phyloP scores from a whole-genome alignment of 108 stramenopile genomes.

The Asterionellopsis glacialis region DNA sequence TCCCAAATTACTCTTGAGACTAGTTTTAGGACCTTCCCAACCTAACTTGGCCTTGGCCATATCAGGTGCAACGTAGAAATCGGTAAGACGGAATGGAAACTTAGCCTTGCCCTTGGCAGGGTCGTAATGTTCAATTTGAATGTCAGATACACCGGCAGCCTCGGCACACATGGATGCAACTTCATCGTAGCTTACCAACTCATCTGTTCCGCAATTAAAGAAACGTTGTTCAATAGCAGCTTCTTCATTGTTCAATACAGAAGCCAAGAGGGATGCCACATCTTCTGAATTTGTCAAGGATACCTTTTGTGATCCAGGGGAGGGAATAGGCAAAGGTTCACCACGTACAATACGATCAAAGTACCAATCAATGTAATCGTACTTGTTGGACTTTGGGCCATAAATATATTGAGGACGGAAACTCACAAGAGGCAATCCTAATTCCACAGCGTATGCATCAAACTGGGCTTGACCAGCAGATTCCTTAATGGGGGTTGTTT shows the following conservation, averaged over 20 bases:
- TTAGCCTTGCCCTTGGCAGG: constrained; percentile 55
- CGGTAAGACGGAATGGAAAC: constrained; percentile 73
- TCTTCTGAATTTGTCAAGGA: constrained; percentile 77
- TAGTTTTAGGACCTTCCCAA: constrained; percentile 52
- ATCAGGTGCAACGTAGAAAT: constrained; percentile 79
- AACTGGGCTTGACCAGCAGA: constrained; percentile 61
- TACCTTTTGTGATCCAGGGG: constrained; percentile 74
- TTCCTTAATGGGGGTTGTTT: constrained; percentile 75
- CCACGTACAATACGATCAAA: constrained; percentile 66
- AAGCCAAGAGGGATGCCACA: constrained; percentile 69
- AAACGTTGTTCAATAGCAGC: constrained; percentile 68
- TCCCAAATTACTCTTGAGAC: constrained; percentile 58
- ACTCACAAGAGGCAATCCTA: constrained; percentile 64
- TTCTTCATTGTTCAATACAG: constrained; percentile 64
- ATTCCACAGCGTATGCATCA: constrained; percentile 61
- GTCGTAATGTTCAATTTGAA: constrained; percentile 65
- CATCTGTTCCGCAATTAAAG: constrained; percentile 83
- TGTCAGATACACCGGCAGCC: constrained; percentile 56
- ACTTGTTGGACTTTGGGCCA: constrained; percentile 76
- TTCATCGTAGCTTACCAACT: constrained; percentile 66
- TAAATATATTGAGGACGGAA: constrained; percentile 86
- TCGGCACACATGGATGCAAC: constrained; percentile 76
- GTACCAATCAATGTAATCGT: constrained; percentile 84
- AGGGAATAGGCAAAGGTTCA: constrained; percentile 68
- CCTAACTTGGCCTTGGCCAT: constrained; percentile 69